These are phyloP conservation scores for Trypanosoma mega DNA, from an alignment of 208 protist species.

Conservation along the genomic window DNA sequence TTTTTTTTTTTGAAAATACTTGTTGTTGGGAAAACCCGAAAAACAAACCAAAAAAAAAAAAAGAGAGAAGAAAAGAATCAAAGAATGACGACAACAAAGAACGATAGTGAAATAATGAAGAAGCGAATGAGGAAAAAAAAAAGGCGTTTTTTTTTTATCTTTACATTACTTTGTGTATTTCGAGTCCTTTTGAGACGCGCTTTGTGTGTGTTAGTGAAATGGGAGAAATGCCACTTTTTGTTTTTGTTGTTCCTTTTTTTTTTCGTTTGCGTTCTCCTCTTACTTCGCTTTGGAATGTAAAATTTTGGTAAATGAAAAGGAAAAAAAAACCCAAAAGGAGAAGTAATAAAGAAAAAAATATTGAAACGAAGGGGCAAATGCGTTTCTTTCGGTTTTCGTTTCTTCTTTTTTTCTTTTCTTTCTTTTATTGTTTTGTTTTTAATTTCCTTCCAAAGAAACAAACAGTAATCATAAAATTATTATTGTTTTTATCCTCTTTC, in stretches of 20 bases:
- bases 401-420: conserved; percentile 24
- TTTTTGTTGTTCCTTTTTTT: too few species aligned
- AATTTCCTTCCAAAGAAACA: background rate
- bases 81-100: too few species aligned
- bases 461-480: background rate
- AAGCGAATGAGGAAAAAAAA: too few species aligned
- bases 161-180: too few species aligned
- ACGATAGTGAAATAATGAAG: too few species aligned
- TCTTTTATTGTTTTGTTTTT: background rate
- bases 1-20: background rate
- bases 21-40: background rate
- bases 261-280: too few species aligned
- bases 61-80: background rate
- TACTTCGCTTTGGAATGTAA: too few species aligned
- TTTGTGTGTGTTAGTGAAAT: too few species aligned
- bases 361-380: background rate
- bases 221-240: too few species aligned
- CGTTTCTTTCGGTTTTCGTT: conserved; percentile 16
- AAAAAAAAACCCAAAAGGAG: conserved; percentile 9
- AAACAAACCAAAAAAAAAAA: background rate
- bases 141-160: conserved; percentile 3
- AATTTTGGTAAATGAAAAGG: too few species aligned
- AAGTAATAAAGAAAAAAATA: conserved; percentile 11
- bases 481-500: too few species aligned
- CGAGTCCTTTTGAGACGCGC: too few species aligned